Conservation (phyloP, 2,329 filamentous ascomycete genomes). For the Stemphylium beticola region DNA sequence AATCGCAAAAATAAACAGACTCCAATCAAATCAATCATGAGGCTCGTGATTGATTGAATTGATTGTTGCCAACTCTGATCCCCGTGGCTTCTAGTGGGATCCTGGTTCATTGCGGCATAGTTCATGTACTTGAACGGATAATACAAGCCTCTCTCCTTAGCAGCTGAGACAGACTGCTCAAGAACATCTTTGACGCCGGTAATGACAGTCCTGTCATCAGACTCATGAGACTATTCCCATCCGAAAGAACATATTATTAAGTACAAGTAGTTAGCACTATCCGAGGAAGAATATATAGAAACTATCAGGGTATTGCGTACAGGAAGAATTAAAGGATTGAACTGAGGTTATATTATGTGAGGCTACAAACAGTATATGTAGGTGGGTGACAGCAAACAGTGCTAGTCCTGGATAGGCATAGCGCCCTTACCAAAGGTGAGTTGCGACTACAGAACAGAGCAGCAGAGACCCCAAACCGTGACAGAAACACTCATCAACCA, state of each 20-base stretch:
- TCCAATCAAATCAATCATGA: too few relatives aligned
- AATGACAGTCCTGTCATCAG: not conserved
- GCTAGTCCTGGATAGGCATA: too few relatives aligned
- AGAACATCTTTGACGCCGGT: not conserved
- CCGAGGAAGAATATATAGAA: not conserved
- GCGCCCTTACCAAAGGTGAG: too few relatives aligned
- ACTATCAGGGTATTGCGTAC: too few relatives aligned
- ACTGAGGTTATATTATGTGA: too few relatives aligned
- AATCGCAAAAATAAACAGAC: too few relatives aligned
- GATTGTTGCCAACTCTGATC: conserved; percentile 38
- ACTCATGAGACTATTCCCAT: conserved; percentile 1
- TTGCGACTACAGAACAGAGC: too few relatives aligned
- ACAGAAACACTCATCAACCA: not conserved
- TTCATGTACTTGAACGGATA: conserved; percentile 53
- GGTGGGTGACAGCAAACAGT: too few relatives aligned
- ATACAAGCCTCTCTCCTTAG: conserved; percentile 7
- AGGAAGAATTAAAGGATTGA: too few relatives aligned
- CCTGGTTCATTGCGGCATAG: conserved; percentile 52
- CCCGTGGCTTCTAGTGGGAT: conserved; percentile 50
- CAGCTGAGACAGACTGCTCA: not conserved
- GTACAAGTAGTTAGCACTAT: not conserved
- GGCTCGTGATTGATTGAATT: conserved; percentile 1
- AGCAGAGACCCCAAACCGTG: too few relatives aligned
- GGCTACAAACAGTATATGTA: too few relatives aligned
- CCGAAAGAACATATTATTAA: not conserved